Conservation (phyloP, 805 yeast species). For the Myxozyma vanderwaltii region DNA sequence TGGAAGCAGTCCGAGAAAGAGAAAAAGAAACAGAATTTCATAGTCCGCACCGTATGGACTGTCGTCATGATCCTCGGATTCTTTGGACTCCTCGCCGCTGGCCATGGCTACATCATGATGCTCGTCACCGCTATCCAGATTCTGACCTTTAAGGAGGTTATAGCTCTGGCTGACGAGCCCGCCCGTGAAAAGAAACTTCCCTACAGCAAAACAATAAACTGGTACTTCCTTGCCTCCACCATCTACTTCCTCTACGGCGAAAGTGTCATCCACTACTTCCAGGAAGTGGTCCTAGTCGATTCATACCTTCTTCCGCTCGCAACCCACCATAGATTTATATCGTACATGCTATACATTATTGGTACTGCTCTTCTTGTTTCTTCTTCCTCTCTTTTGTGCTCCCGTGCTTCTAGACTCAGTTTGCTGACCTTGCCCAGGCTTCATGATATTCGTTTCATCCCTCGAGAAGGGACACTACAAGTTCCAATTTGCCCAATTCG, state of each 20-base stretch:
- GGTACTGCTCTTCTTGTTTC: constrained; percentile 14
- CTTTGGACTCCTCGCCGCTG: constrained; percentile 70
- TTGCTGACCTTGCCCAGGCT: constrained; percentile 53
- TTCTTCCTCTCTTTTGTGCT: background rate
- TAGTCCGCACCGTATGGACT: constrained; percentile 91
- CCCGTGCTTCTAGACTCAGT: background rate
- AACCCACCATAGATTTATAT: constrained; percentile 77
- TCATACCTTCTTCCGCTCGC: constrained; percentile 61
- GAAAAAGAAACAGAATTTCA: constrained; percentile 76
- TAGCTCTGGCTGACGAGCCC: constrained; percentile 79
- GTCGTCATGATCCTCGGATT: constrained; percentile 82
- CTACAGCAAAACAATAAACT: constrained; percentile 41
- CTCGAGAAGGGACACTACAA: constrained; percentile 84
- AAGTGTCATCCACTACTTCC: constrained; percentile 69
- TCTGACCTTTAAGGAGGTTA: constrained; percentile 87
- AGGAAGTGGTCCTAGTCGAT: constrained; percentile 55
- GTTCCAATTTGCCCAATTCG: constrained; percentile 91
- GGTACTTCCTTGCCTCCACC: constrained; percentile 69
- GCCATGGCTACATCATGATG: constrained; percentile 78
- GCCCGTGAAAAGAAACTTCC: constrained; percentile 82
- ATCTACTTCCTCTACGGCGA: constrained; percentile 89
- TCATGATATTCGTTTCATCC: constrained; percentile 85
- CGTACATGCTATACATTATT: constrained; percentile 68
- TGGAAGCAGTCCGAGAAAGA: constrained; percentile 49
- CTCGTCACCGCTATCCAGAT: constrained; percentile 74